Evolutionary conservation across 2,329 filamentous ascomycete species (phyloP), one percentile per base, ranked within the genome.

Genomic region (Xylariales sp.): DNA sequence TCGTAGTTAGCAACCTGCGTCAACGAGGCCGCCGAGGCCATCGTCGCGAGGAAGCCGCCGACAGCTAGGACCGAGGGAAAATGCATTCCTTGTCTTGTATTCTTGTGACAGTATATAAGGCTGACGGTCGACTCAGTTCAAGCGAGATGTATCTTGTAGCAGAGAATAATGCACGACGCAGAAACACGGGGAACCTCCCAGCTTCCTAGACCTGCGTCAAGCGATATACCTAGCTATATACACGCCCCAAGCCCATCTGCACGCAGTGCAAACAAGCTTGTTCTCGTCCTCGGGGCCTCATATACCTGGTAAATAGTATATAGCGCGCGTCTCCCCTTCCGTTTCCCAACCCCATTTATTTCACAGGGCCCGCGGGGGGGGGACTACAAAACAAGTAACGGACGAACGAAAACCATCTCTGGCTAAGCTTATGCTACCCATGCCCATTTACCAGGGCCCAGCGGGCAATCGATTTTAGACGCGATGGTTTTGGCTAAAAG

Each of bases 1-100:
- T 76, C 77, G 58, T 81, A 80, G 49, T 77, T 75, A 5, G 69
- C 39, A 9, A 80, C 78, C 69, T 77, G 75, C 30, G 77, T 80
- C 18, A 80, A 73, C 65, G 74, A 71, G 14, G 79, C 78, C 1
- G 71, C 78, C 18, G 71, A 57, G 43, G 71, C 72, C 61, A 69
- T 48, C 8, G 63, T 49, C 52, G 71, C 75, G 58, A 78, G 57
- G 58, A 75, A 62, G 69, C 71, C 70, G 39, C 61, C 39, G 6
- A 66, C 55, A 59, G 73, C 41, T 50, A 76, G 56, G 41, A 72
- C 23, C 7, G 66, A 72, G 14, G 64, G 16, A 30, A 75, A 64
- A 62, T 77, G 45, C 74, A 76, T 70, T 30, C 45, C 36, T 56
- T 14, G 32, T 30, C 5, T 34, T 30, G 18, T 16, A 12, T 10